Evolutionary conservation across 495 filamentous ascomycete species (phyloP).

Genomic region (Annulohypoxylon nitens): DNA sequence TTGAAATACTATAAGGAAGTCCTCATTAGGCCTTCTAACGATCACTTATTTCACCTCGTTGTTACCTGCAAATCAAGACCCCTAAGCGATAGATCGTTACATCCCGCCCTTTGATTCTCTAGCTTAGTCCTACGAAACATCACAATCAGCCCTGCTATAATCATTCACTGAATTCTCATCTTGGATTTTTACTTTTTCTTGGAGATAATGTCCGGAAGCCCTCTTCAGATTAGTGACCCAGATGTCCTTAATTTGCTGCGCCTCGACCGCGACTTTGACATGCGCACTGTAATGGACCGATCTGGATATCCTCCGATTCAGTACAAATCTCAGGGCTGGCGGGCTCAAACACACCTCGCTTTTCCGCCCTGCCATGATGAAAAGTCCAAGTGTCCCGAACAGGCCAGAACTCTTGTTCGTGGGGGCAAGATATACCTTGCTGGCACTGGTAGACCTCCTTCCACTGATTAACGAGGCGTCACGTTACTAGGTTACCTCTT

Average conservation of each 20-base stretch:
- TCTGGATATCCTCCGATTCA: conserved; percentile 29
- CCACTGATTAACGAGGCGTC: neutral
- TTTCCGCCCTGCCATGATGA: conserved; percentile 7
- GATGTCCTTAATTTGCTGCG: conserved; percentile 15
- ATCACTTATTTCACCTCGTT: no score
- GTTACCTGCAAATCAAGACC: no score
- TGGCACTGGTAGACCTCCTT: conserved; percentile 17
- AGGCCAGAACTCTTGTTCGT: conserved; percentile 20
- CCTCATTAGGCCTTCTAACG: no score
- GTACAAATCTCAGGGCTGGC: conserved; percentile 28
- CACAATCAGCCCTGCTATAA: neutral
- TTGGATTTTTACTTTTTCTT: neutral
- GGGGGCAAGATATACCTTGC: conserved; percentile 32
- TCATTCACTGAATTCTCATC: neutral
- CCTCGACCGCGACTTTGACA: conserved; percentile 30
- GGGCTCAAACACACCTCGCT: conserved; percentile 22
- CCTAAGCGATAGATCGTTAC: no score
- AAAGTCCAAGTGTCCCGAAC: neutral
- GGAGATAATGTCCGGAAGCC: conserved; percentile 24
- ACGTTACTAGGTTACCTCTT: neutral
- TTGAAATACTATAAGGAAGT: no score
- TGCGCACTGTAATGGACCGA: conserved; percentile 25
- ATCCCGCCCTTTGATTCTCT: neutral
- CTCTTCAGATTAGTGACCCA: conserved; percentile 19
- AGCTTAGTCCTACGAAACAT: neutral